Percentiles rank a stretch among this genome's conserved stretches.
These are phyloP conservation scores for Ophiocordyceps australis DNA, from an alignment of 2,329 filamentous ascomycete species.

Conservation along the genomic window DNA sequence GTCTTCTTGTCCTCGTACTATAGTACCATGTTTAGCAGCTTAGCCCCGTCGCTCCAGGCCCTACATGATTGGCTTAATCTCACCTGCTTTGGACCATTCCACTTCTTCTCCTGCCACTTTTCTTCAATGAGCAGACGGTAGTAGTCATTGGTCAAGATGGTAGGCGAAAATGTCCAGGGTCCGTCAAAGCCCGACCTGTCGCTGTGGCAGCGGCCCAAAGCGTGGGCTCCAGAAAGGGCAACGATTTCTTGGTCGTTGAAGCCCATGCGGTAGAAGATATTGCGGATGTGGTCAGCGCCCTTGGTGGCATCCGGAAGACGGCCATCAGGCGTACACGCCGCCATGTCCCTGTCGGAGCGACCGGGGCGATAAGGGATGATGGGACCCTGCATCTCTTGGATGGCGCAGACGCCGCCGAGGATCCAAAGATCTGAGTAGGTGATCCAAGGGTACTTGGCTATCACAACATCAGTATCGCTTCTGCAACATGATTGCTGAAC, in stretches of 20 bases:
- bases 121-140: constrained; percentile 74
- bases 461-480: not conserved
- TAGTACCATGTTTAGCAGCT: constrained; percentile 13
- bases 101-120: constrained; percentile 87
- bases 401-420: constrained; percentile 62
- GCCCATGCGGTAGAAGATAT: constrained; percentile 93
- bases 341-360: constrained; percentile 59
- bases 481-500: too few relatives aligned
- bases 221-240: constrained; percentile 70
- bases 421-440: constrained; percentile 95
- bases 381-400: constrained; percentile 93
- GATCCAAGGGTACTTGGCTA: constrained; percentile 77
- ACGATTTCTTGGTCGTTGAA: constrained; percentile 97
- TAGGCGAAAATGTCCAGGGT: constrained; percentile 85
- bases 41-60: not conserved
- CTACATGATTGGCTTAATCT: constrained; percentile 3
- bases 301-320: constrained; percentile 67
- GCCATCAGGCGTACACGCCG: constrained; percentile 84
- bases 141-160: constrained; percentile 87
- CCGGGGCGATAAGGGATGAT: constrained; percentile 77
- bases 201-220: constrained; percentile 75
- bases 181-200: constrained; percentile 79
- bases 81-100: constrained; percentile 69
- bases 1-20: constrained; percentile 75
- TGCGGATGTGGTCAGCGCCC: constrained; percentile 64